Base-by-base conservation (phyloP, 306 rosid species). In the Cyamopsis tetragonoloba region DNA sequence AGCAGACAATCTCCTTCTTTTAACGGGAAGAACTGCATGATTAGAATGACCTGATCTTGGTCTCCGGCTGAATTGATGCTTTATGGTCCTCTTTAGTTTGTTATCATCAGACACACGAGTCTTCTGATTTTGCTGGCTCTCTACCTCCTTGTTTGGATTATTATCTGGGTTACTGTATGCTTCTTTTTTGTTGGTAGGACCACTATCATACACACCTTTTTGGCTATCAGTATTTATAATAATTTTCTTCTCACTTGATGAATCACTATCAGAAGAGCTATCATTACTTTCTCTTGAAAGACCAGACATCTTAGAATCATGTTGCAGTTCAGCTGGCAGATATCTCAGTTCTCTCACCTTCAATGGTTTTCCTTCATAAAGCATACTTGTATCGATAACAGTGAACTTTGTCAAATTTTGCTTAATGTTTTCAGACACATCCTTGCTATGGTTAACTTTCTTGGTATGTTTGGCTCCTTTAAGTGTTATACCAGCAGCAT, bases 301-400 rank as follows among this genome's bases (percentile, higher is more conserved):
- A 47, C 47, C 62, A 53, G 69, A 26, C 18, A 64, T 19, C 79
- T 85, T 68, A 7, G 79, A 75, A 55, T 71, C 55, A 35, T 73
- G 60, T 77, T 64, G 72, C 43, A 49, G 22, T 38, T 72, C 77
- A 56, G 58, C 49, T 22, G 87, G 85, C 2, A 53, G 37, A 67
- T 66, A 79, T 77, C 82, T 72, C 70, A 81, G 39, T 70, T 79
- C 81, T 72, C 78, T 83, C 78, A 75, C 78, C 68, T 42, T 75
- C 8, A 79, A 56, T 13, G 72, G 63, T 64, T 83, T 77, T 54
- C 88, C 84, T 43, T 82, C 74, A 49, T 53, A 61, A 30, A 57
- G 82, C 60, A 74, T 69, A 58, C 87, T 83, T 39, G 89, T 81
- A 73, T 81, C 95, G 15, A 84, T 76, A 48, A 86, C 72, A 32